Conservation (phyloP, 2,329 filamentous ascomycete genomes). For the Fusarium xyrophilum region DNA sequence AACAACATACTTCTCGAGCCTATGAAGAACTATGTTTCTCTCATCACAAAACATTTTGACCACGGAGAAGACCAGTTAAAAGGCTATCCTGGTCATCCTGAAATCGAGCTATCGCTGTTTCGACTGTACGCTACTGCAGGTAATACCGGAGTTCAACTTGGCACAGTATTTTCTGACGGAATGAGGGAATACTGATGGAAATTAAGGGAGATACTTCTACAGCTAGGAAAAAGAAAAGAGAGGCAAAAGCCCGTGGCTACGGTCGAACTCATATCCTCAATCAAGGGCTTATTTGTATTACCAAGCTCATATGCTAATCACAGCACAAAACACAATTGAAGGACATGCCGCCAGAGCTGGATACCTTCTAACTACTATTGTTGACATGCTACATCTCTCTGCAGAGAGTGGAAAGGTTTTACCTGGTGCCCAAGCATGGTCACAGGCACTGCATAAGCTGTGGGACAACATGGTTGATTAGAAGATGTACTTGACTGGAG, state of each 20-base stretch:
- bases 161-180: constrained; percentile 63
- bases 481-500: constrained; percentile 68
- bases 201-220: constrained; percentile 60
- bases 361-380: constrained; percentile 65
- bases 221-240: constrained; percentile 59
- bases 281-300: constrained; percentile 56
- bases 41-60: constrained; percentile 61
- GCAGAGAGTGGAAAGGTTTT: constrained; percentile 27
- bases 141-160: constrained; percentile 49
- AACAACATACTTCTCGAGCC: constrained; percentile 56
- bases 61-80: constrained; percentile 56
- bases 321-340: constrained; percentile 50
- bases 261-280: constrained; percentile 56
- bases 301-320: constrained; percentile 63
- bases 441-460: constrained; percentile 53
- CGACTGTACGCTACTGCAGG: constrained; percentile 48
- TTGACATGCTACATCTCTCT: constrained; percentile 54
- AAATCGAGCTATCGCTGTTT: constrained; percentile 58
- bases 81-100: constrained; percentile 61
- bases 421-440: constrained; percentile 39
- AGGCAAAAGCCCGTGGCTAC: constrained; percentile 56
- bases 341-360: constrained; percentile 67
- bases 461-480: constrained; percentile 65
- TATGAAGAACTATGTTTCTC: constrained; percentile 47
- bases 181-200: constrained; percentile 59